These are phyloP conservation scores for Fusarium pseudoanthophilum DNA, from an alignment of 2,329 filamentous ascomycete genomes.

Conservation along the genomic window DNA sequence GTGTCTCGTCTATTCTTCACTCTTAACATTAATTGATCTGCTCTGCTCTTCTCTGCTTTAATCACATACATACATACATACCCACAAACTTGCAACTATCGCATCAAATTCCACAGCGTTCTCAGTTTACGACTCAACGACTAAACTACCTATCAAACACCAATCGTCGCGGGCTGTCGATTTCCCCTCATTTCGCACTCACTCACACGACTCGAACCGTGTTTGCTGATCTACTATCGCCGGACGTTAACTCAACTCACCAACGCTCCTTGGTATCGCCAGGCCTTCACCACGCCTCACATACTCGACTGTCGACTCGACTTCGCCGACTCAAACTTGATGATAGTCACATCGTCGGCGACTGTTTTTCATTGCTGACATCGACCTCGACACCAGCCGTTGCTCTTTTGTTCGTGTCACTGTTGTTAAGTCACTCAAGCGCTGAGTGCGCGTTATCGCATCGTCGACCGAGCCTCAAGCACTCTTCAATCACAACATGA, in stretches of 20 bases:
- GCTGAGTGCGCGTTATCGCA: constrained; percentile 43
- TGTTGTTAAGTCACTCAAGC: constrained; percentile 21
- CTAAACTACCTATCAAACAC: background rate
- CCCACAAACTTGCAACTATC: constrained; percentile 17
- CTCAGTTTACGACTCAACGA: constrained; percentile 36
- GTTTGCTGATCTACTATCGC: constrained; percentile 9
- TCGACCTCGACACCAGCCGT: constrained; percentile 1
- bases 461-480: constrained; percentile 21
- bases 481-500: constrained; percentile 18
- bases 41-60: constrained; percentile 26
- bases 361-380: constrained; percentile 27
- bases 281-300: constrained; percentile 9
- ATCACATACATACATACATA: constrained; percentile 17
- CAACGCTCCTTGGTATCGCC: constrained; percentile 30
- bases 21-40: constrained; percentile 31
- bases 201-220: constrained; percentile 16
- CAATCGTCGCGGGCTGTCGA: constrained; percentile 46
- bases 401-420: constrained; percentile 7
- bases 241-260: constrained; percentile 15
- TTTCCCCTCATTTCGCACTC: constrained; percentile 37
- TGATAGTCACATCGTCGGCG: constrained; percentile 27
- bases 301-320: constrained; percentile 6
- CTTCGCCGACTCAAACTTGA: background rate
- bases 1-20: constrained; percentile 15
- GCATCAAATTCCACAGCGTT: constrained; percentile 16